Evolutionary conservation across 192 early-diverging fungal species (phyloP).

Genomic region (Coemansia sp.): DNA sequence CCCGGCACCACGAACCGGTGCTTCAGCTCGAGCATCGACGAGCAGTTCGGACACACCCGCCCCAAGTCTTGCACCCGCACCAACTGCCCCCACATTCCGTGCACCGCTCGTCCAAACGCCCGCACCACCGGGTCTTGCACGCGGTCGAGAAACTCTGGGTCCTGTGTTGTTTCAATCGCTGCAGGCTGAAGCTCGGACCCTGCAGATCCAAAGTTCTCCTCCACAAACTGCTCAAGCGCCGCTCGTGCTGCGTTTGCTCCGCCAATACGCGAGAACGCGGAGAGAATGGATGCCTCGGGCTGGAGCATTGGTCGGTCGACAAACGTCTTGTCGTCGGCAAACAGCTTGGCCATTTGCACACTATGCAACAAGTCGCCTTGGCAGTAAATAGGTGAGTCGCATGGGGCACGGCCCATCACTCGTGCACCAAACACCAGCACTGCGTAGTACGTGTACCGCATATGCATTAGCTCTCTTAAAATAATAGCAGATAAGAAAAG

Average conservation of each 20-base stretch:
- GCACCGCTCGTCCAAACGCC: constrained; percentile 53
- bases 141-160: constrained; percentile 50
- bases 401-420: constrained; percentile 17
- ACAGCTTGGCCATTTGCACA: constrained; percentile 63
- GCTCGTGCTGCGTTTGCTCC: constrained; percentile 30
- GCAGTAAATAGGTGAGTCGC: constrained; percentile 71
- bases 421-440: not conserved
- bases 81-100: constrained; percentile 63
- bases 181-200: constrained; percentile 56
- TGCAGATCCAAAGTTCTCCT: constrained; percentile 57
- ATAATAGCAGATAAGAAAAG: too few relatives aligned
- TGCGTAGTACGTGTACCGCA: constrained; percentile 1
- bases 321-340: constrained; percentile 72
- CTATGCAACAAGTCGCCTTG: constrained; percentile 60
- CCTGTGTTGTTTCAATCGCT: constrained; percentile 25
- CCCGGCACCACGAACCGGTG: constrained; percentile 71
- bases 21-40: constrained; percentile 58
- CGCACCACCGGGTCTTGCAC: constrained; percentile 52
- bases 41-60: constrained; percentile 58
- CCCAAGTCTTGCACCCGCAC: constrained; percentile 57
- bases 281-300: constrained; percentile 57
- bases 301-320: constrained; percentile 67
- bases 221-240: constrained; percentile 54
- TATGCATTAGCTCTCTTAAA: not conserved
- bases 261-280: constrained; percentile 54